Conservation (phyloP, 75 land plant genomes). For the Adiantum capillusveneris region DNA sequence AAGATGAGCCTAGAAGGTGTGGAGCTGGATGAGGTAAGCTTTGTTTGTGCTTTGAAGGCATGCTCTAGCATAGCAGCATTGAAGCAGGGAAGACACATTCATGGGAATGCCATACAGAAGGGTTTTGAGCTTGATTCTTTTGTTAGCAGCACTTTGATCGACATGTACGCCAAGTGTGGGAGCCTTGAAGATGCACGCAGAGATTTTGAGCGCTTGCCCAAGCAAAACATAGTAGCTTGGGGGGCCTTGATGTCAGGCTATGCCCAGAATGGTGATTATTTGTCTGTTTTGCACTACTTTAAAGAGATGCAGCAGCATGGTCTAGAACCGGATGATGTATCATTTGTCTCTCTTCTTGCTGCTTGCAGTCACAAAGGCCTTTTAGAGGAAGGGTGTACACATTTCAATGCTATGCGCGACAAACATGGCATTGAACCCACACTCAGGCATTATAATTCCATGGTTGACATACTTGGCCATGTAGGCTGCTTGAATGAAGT, state of each 20-base stretch:
- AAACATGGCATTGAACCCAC: slow-evolving; percentile 46
- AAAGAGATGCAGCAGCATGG: slow-evolving; percentile 29
- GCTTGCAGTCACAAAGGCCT: slow-evolving; percentile 58
- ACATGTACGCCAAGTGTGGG: slow-evolving; percentile 80
- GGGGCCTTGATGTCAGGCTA: slow-evolving; percentile 66
- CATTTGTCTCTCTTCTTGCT: slow-evolving; percentile 66
- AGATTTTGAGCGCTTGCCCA: slow-evolving; percentile 38
- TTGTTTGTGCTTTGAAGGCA: slow-evolving; percentile 49
- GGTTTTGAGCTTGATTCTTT: slow-evolving; percentile 25
- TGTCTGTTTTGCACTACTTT: slow-evolving; percentile 39
- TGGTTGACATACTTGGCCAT: slow-evolving; percentile 65
- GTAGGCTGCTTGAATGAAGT: slow-evolving; percentile 56
- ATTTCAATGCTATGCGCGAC: slow-evolving; percentile 32
- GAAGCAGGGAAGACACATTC: slow-evolving; percentile 39
- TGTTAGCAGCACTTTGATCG: slow-evolving; percentile 56
- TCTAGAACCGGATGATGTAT: slow-evolving; percentile 39
- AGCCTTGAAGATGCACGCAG: slow-evolving; percentile 47
- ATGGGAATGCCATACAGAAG: slow-evolving; percentile 33
- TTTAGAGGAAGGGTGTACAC: slow-evolving; percentile 35
- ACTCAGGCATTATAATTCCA: slow-evolving; percentile 55
- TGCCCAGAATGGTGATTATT: slow-evolving; percentile 46
- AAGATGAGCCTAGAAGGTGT: slow-evolving; percentile 30
- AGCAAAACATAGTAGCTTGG: slow-evolving; percentile 50
- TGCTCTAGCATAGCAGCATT: slow-evolving; percentile 49
- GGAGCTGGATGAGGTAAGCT: slow-evolving; percentile 38